Conservation (phyloP, 140 eudicot genomes). For the Oenanthe javanica region DNA sequence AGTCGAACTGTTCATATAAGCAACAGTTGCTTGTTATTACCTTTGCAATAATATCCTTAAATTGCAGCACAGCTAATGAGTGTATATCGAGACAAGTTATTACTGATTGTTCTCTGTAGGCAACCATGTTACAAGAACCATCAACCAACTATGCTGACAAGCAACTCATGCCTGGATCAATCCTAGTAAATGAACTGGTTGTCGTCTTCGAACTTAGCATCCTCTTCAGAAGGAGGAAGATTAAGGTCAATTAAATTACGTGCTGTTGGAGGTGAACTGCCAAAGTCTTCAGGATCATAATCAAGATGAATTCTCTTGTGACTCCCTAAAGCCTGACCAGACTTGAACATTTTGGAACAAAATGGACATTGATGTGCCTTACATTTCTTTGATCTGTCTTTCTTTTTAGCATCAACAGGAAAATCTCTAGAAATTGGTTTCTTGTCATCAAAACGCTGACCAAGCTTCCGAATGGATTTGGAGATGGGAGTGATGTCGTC, state of each 20-base stretch:
- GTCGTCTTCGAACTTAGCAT: slow-evolving; percentile 25
- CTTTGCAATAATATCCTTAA: slow-evolving; percentile 2
- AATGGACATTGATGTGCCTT: slow-evolving; percentile 44
- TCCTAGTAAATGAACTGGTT: slow-evolving; percentile 12
- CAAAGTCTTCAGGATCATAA: slow-evolving; percentile 38
- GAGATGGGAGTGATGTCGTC: slow-evolving; percentile 10
- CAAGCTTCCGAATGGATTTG: background rate
- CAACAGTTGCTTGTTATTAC: slow-evolving; percentile 9
- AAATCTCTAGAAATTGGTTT: slow-evolving; percentile 12
- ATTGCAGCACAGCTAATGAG: slow-evolving; percentile 9
- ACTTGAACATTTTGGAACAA: slow-evolving; percentile 34
- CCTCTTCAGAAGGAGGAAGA: slow-evolving; percentile 81
- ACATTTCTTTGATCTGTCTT: slow-evolving; percentile 27
- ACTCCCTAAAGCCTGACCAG: slow-evolving; percentile 54
- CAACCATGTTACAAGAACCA: slow-evolving; percentile 6
- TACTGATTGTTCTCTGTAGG: slow-evolving; percentile 10
- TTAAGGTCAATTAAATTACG: slow-evolving; percentile 73
- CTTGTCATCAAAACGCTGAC: slow-evolving; percentile 10
- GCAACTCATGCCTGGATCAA: background rate
- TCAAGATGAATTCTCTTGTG: slow-evolving; percentile 60
- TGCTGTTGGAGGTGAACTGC: slow-evolving; percentile 17
- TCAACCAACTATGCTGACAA: slow-evolving; percentile 1
- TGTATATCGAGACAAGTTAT: slow-evolving; percentile 1
- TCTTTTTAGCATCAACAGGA: slow-evolving; percentile 26
- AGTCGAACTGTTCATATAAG: slow-evolving; percentile 4